Base-by-base conservation (phyloP, 129 eudicot genomes). In the Scalesia atractyloides region DNA sequence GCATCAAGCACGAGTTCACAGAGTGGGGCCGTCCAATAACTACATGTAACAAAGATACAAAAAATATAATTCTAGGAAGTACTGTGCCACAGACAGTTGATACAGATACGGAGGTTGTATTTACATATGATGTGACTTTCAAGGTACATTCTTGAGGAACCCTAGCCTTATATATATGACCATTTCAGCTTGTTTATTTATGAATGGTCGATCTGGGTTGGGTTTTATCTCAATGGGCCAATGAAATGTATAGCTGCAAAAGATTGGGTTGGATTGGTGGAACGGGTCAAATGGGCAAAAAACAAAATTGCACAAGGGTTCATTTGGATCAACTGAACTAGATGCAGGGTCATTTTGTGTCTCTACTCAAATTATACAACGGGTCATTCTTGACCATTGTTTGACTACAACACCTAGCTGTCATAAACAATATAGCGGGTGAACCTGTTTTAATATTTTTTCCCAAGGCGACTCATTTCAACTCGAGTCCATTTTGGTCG, bases 71-170 rank as follows among this genome's bases (percentile, higher is more conserved):
- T 68, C 96, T 66, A 67, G 88, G 96, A 16, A 75, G 91, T 44
- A 75, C 87, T 53, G 83, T 76, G 14, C 97, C 93, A 59, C 97
- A 88, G 77, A 96, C 80, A 82, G 96, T 91, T 64, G 93, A 88
- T 75, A 82, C 69, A 34, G 81, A 72, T 48, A 86, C 84, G 79
- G 96, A 91, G 58, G 70, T 88, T 24, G 74, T 86, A 37, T 91
- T 88, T 75, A 80, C 96, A 9, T 91, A 88, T 81, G 97, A 88
- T 88, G 97, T 88, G 72, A 72, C 87, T 34, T 91, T 84, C 77
- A 85, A 86, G 95, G 95, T 91, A 91, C 24, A 52, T 33, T 33
- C 36, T 16, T 20, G 34, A 20, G 10, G 48, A 82, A 72, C 59
- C 53, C 39, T 57, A 13, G 19, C 37, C 63, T 57, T 56, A 20